Evolutionary conservation across 2,329 filamentous ascomycete genomes (phyloP), one percentile per base, ranked within the genome.

Genomic region (Epichloe festucae): DNA sequence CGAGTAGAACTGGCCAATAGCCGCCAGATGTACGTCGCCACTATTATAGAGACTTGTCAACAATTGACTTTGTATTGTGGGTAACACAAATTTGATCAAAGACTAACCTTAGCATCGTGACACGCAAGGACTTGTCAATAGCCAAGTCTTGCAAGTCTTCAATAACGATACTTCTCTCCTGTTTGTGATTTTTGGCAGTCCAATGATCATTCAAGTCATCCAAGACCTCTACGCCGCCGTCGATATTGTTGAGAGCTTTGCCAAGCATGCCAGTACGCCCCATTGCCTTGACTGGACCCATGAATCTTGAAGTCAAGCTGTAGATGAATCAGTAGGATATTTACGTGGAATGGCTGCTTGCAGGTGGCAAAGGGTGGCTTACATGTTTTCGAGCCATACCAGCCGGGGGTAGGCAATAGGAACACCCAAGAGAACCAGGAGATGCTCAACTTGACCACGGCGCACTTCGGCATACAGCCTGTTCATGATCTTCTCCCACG

Each of bases 131-230:
- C 65, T 95, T 95, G 65, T 93, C 89, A 21, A 88, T 89, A 8
- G 94, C 90, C 53, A 98, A 75, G 61, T 95, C 89, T 67, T 98
- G 94, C 27, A 98, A 73, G 60, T 96, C 89, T 63, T 93, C 86
- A 41, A 98, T 81, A 55, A 97, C 76, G 67, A 87, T 85, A 55
- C 84, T 87, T 48, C 93, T 82, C 68, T 98, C 93, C 27, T 81
- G 76, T 65, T 97, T 98, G 71, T 97, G 90, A 63, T 89, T 87
- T 64, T 89, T 95, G 39, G 91, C 88, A 1, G 91, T 96, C 93
- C 93, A 98, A 64, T 98, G 91, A 66, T 97, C 93, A 63, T 96
- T 91, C 10, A 95, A 71, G 60, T 95, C 89, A 63, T 95, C 90
- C 31, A 95, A 73, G 14, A 97, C 87, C 67, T 97, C 93, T 5